A percentile compares a stretch with the other conserved stretches of the same genome.
Evolutionary conservation across 176 grass and related monocot genomes (phyloP).

Genomic region (Oryza brachyantha): DNA sequence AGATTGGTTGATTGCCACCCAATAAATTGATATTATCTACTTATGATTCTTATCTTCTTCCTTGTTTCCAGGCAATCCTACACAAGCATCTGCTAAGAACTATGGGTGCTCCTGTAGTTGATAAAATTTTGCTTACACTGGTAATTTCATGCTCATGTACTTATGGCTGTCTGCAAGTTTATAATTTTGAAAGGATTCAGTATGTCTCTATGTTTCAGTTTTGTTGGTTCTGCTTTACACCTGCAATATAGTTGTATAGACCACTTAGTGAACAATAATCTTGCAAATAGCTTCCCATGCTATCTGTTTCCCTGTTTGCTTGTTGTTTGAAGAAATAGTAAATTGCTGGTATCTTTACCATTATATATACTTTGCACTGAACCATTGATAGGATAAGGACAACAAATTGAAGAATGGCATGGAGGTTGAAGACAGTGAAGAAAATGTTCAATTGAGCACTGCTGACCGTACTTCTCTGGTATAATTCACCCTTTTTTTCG

Average conservation of each 20-base stretch:
- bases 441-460: conserved; percentile 47
- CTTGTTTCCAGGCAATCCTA: conserved; percentile 61
- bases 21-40: conserved; percentile 24
- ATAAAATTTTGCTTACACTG: conserved; percentile 73
- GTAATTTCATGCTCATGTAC: conserved; percentile 32
- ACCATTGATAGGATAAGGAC: conserved; percentile 61
- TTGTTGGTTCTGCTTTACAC: not conserved
- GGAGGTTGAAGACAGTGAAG: conserved; percentile 57
- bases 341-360: not conserved
- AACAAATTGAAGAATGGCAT: conserved; percentile 93
- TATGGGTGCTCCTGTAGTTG: conserved; percentile 63
- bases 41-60: conserved; percentile 37
- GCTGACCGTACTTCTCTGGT: conserved; percentile 81
- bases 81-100: conserved; percentile 91
- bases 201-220: not conserved
- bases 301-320: conserved; percentile 2
- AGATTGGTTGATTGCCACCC: conserved; percentile 19
- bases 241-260: not conserved
- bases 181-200: conserved; percentile 4
- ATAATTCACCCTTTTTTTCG: conserved; percentile 7
- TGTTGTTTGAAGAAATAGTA: conserved; percentile 13
- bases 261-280: not conserved
- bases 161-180: conserved; percentile 15
- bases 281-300: not conserved
- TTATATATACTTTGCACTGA: conserved; percentile 21